These are phyloP conservation scores for Hymenoscyphus fructigenus DNA, from an alignment of 2,329 filamentous ascomycete genomes.

Conservation along the genomic window DNA sequence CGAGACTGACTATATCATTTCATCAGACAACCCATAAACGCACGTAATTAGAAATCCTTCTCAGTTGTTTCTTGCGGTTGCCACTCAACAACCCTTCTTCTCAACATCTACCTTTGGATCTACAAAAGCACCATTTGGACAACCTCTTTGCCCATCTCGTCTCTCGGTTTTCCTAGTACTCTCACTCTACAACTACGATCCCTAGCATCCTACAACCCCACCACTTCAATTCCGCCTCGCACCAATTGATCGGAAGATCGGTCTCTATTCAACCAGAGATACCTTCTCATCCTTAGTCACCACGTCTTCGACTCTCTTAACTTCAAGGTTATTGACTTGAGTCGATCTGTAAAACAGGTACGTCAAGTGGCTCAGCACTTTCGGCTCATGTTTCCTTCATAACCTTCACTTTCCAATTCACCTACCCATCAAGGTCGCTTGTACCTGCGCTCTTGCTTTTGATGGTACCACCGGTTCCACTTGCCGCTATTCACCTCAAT, in stretches of 20 bases:
- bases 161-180: neutral
- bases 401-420: neutral
- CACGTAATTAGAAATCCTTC: conserved; percentile 1
- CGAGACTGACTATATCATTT: neutral
- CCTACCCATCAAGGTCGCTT: neutral
- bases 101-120: neutral
- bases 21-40: conserved; percentile 2
- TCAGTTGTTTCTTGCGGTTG: neutral
- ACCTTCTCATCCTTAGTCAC: neutral
- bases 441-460: neutral
- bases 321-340: neutral
- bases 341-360: conserved; percentile 3
- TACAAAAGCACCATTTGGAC: neutral
- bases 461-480: neutral
- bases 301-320: neutral
- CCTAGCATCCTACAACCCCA: neutral
- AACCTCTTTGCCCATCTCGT: neutral
- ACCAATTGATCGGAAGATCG: neutral
- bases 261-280: conserved; percentile 2
- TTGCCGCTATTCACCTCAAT: neutral
- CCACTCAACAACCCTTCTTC: neutral
- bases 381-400: neutral
- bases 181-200: neutral
- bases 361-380: neutral
- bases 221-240: neutral